Conservation (phyloP, 192 early-diverging fungal genomes). For the Thamnidium elegans region DNA sequence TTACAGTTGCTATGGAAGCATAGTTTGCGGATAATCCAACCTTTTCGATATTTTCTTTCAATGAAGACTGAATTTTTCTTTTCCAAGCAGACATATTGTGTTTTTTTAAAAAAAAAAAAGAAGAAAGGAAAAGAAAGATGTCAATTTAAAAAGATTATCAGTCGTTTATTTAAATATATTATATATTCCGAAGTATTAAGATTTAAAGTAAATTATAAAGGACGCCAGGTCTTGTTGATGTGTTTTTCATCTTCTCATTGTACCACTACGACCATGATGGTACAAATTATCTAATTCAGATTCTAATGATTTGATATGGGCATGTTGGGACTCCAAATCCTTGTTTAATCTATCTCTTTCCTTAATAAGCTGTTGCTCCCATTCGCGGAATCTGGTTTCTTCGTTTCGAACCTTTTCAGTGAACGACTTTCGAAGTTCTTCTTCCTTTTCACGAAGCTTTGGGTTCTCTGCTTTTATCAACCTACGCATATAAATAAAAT, state of each 20-base stretch:
- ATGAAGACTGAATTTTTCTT: conserved; percentile 1
- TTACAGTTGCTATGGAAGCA: conserved; percentile 26
- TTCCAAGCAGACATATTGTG: conserved; percentile 20
- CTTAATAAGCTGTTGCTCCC: conserved; percentile 95
- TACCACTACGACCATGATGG: conserved; percentile 17
- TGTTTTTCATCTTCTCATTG: conserved; percentile 9
- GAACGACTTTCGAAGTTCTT: conserved; percentile 91
- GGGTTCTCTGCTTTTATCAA: conserved; percentile 77
- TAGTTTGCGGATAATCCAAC: conserved; percentile 9
- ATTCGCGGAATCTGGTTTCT: conserved; percentile 97
- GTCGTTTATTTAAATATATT: background rate
- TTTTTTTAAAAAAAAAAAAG: background rate
- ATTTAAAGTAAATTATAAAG: background rate
- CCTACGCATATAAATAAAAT: conserved; percentile 38
- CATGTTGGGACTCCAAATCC: conserved; percentile 95
- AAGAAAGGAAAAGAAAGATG: conserved; percentile 5
- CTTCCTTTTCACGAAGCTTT: conserved; percentile 99
- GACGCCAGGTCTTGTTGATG: background rate
- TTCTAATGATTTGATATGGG: conserved; percentile 90
- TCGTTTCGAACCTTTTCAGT: conserved; percentile 97
- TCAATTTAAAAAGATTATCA: background rate
- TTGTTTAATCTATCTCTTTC: conserved; percentile 98
- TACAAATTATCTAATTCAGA: conserved; percentile 62
- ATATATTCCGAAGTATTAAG: too few relatives aligned
- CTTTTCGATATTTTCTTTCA: conserved; percentile 23